Conservation (phyloP, 345 rosid species). For the Trapa bicornis region DNA sequence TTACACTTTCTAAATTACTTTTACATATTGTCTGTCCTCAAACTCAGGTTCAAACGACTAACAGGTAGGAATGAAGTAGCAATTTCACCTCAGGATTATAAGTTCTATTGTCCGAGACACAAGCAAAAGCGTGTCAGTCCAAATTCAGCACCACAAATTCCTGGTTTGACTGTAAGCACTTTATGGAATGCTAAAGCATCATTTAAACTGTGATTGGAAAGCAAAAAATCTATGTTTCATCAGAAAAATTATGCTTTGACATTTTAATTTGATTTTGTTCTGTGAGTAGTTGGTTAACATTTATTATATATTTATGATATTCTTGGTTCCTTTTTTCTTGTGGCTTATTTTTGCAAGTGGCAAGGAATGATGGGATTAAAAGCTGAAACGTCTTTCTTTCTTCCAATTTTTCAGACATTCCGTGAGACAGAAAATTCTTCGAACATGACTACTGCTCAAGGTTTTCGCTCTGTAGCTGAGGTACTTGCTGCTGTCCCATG, state of each 20-base stretch:
- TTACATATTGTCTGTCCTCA: conserved; percentile 9
- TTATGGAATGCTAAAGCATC: conserved; percentile 6
- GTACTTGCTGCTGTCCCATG: conserved; percentile 24
- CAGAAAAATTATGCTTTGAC: neutral
- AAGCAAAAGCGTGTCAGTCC: conserved; percentile 52
- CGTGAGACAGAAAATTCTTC: conserved; percentile 38
- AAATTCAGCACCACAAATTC: conserved; percentile 35
- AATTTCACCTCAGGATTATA: conserved; percentile 60
- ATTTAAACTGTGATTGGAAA: neutral
- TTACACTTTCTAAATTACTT: neutral
- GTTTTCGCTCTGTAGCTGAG: conserved; percentile 49
- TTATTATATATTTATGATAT: neutral
- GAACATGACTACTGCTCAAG: conserved; percentile 37
- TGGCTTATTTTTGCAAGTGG: neutral
- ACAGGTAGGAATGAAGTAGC: conserved; percentile 80
- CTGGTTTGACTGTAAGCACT: conserved; percentile 53
- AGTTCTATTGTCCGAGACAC: conserved; percentile 88
- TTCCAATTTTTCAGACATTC: conserved; percentile 32
- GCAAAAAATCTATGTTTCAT: neutral
- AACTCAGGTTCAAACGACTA: conserved; percentile 62
- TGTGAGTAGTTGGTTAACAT: neutral
- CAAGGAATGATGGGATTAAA: neutral
- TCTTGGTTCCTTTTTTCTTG: neutral
- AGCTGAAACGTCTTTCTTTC: conserved; percentile 5
- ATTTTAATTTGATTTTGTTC: neutral